Conservation (phyloP, 2,329 filamentous ascomycete species). For the Niveomyces coronatus region DNA sequence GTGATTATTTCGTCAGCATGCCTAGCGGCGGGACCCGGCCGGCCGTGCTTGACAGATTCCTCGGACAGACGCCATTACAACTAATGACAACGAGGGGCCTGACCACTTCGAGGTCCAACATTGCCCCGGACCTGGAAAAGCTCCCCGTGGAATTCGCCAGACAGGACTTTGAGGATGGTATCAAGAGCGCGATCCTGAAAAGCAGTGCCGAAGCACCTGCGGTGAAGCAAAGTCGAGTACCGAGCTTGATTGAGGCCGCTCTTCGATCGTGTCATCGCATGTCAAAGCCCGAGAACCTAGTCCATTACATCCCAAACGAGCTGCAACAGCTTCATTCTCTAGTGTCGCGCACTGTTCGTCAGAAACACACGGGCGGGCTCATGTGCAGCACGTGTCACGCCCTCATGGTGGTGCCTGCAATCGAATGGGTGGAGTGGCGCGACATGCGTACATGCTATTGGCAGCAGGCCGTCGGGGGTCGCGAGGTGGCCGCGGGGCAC, state of each 20-base stretch:
- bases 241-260: slow-evolving; percentile 41
- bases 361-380: slow-evolving; percentile 38
- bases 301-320: slow-evolving; percentile 31
- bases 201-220: slow-evolving; percentile 3
- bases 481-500: slow-evolving; percentile 2
- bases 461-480: slow-evolving; percentile 4
- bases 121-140: neutral
- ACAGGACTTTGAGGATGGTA: neutral
- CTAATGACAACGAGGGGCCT: slow-evolving; percentile 8
- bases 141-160: slow-evolving; percentile 13
- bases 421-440: slow-evolving; percentile 56
- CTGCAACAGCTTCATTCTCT: slow-evolving; percentile 29
- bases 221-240: slow-evolving; percentile 25
- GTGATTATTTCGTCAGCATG: slow-evolving; percentile 7
- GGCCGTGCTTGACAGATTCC: slow-evolving; percentile 7
- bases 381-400: slow-evolving; percentile 42
- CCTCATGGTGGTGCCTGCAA: slow-evolving; percentile 37
- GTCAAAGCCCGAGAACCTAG: slow-evolving; percentile 31
- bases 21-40: slow-evolving; percentile 1
- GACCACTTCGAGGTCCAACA: slow-evolving; percentile 1
- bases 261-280: slow-evolving; percentile 36
- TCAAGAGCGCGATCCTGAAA: slow-evolving; percentile 8
- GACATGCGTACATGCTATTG: slow-evolving; percentile 22
- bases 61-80: slow-evolving; percentile 4
- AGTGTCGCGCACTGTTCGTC: slow-evolving; percentile 28